Evolutionary conservation across 2,329 filamentous ascomycete genomes (phyloP).

Genomic region (Penicillium olsonii): DNA sequence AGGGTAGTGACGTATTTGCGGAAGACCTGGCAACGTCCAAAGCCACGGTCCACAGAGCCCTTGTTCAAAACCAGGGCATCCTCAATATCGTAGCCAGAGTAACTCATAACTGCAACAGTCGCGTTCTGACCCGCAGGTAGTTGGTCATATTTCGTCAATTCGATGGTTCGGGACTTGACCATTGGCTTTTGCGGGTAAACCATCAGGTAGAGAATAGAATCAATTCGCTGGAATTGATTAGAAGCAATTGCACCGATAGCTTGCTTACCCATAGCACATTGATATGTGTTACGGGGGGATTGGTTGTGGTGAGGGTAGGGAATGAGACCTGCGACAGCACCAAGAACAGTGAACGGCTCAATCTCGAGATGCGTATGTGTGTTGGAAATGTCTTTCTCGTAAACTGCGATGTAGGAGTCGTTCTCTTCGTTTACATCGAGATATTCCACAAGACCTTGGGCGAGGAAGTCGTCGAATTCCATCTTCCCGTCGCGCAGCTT

Average conservation of each 20-base stretch:
- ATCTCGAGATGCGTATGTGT: conserved; percentile 95
- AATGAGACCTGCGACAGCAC: conserved; percentile 92
- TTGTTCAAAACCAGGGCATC: conserved; percentile 97
- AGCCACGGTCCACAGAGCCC: conserved; percentile 89
- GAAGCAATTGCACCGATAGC: conserved; percentile 97
- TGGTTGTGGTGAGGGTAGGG: conserved; percentile 99
- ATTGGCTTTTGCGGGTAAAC: conserved; percentile 97
- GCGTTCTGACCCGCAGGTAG: conserved; percentile 96
- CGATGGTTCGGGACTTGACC: conserved; percentile 96
- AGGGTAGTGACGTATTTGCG: conserved; percentile 86
- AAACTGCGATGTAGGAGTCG: conserved; percentile 87
- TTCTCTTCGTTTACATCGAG: conserved; percentile 98
- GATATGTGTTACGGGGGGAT: conserved; percentile 96
- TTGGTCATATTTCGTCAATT: conserved; percentile 95
- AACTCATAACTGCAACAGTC: conserved; percentile 98
- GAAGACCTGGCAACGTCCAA: conserved; percentile 97
- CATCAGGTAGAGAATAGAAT: conserved; percentile 92
- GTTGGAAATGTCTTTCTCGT: conserved; percentile 78
- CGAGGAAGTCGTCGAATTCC: conserved; percentile 92
- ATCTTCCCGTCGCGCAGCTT: conserved; percentile 79
- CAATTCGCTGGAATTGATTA: conserved; percentile 96
- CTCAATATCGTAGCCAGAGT: conserved; percentile 98
- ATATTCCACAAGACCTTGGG: conserved; percentile 88
- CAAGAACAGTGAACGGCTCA: conserved; percentile 94
- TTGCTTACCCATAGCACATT: conserved; percentile 99